phyloP scores from a whole-genome alignment of 768 basidiomycete genomes.

The Termitomyces sp. region DNA sequence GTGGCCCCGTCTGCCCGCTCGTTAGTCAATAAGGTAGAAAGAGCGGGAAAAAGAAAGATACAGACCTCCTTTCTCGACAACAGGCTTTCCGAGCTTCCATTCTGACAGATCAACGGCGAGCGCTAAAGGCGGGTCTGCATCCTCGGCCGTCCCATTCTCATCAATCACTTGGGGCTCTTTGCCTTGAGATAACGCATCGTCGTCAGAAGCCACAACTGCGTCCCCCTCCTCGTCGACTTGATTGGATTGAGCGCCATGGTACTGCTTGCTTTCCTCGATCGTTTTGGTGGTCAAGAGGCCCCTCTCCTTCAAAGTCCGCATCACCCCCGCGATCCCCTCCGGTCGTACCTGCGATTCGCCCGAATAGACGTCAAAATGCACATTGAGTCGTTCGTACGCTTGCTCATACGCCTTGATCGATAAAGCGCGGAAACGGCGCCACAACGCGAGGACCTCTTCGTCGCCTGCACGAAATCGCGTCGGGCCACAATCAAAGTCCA shows the following conservation, averaged over 20 bases:
- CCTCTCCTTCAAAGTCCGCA: constrained; percentile 60
- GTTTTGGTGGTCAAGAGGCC: constrained; percentile 33
- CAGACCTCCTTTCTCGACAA: constrained; percentile 79
- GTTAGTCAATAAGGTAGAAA: neutral
- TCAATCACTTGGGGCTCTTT: neutral
- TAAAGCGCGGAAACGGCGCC: constrained; percentile 87
- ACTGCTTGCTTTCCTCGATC: neutral
- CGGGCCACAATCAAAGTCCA: no score
- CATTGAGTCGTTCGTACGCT: constrained; percentile 84
- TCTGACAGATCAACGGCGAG: constrained; percentile 81
- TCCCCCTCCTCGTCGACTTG: neutral
- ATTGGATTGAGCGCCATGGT: neutral
- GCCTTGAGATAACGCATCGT: neutral
- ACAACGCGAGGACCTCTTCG: constrained; percentile 73
- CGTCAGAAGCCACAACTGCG: no score
- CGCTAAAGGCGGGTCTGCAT: constrained; percentile 51
- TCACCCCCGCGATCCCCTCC: constrained; percentile 62
- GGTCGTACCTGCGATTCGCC: constrained; percentile 80
- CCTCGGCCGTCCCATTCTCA: neutral
- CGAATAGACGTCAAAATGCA: constrained; percentile 85
- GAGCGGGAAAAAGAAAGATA: neutral
- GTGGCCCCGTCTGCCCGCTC: constrained; percentile 73
- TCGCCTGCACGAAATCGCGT: constrained; percentile 44
- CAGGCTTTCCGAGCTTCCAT: constrained; percentile 84
- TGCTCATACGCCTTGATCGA: constrained; percentile 83